phyloP scores from a whole-genome alignment of 116 monocot species.

The Cymodocea nodosa region DNA sequence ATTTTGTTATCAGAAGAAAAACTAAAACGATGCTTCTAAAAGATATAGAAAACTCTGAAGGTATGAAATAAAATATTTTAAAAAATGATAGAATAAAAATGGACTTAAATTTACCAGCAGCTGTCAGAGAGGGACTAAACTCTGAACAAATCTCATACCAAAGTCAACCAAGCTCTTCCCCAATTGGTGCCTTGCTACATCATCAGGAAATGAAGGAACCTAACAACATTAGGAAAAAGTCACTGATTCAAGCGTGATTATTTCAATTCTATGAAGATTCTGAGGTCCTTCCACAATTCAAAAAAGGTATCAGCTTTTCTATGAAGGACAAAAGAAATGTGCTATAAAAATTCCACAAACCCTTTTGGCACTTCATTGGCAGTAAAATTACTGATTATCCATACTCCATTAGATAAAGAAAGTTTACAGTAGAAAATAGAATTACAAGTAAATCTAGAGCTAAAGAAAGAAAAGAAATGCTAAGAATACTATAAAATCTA shows the following conservation, averaged over 20 bases:
- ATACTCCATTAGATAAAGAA: no score
- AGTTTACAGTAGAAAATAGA: no score
- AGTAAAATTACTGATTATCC: no score
- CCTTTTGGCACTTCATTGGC: no score
- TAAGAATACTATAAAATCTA: no score
- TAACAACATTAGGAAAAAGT: conserved; percentile 21
- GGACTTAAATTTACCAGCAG: conserved; percentile 55
- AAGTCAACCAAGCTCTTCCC: conserved; percentile 89
- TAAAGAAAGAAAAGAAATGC: no score
- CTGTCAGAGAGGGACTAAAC: conserved; percentile 80
- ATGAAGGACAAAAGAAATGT: not conserved
- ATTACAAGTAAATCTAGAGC: no score
- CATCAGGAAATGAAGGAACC: conserved; percentile 99
- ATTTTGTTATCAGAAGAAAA: not conserved
- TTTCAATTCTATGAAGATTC: no score
- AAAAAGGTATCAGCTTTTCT: not conserved
- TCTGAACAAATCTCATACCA: conserved; percentile 89
- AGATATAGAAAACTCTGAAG: no score
- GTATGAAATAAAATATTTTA: no score
- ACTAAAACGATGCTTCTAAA: not conserved
- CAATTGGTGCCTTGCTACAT: conserved; percentile 80
- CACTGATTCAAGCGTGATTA: no score
- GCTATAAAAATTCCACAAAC: not conserved
- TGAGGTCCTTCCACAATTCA: no score
- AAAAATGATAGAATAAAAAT: not conserved